phyloP scores from a whole-genome alignment of 2,329 filamentous ascomycete species.

The Claviceps cyperi region DNA sequence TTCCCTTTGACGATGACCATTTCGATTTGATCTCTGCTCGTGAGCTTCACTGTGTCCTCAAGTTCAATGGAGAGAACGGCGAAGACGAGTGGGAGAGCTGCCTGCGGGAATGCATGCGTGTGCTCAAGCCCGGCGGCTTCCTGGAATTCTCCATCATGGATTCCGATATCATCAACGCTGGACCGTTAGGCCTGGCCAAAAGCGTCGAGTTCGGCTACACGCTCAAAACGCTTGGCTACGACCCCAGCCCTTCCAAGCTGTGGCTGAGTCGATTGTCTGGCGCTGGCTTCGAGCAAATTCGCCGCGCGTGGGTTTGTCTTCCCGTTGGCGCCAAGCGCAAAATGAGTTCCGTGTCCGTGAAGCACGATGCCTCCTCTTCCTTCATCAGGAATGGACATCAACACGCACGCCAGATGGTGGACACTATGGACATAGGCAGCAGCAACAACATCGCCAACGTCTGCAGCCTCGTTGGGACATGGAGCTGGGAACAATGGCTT shows the following conservation, averaged over 20 bases:
- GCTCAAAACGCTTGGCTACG: conserved; percentile 79
- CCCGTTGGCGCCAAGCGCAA: conserved; percentile 51
- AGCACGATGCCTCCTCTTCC: conserved; percentile 22
- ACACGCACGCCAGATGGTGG: conserved; percentile 33
- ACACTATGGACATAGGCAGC: conserved; percentile 50
- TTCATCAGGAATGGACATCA: conserved; percentile 16
- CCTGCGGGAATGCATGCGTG: conserved; percentile 72
- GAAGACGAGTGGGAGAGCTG: conserved; percentile 81
- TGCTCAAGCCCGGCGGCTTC: conserved; percentile 85
- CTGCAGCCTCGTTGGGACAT: conserved; percentile 69
- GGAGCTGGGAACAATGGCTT: conserved; percentile 96
- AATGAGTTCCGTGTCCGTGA: conserved; percentile 16
- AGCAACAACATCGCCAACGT: conserved; percentile 60
- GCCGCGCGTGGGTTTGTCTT: conserved; percentile 77
- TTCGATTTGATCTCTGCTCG: conserved; percentile 89
- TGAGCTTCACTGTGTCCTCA: conserved; percentile 72
- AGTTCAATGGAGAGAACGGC: conserved; percentile 51
- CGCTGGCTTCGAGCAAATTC: conserved; percentile 65
- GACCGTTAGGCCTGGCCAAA: conserved; percentile 64
- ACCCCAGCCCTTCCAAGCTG: conserved; percentile 65
- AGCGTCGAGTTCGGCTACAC: conserved; percentile 86
- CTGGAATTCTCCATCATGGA: conserved; percentile 86
- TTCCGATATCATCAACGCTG: conserved; percentile 76
- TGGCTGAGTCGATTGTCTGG: conserved; percentile 63
- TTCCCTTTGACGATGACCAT: conserved; percentile 73